Base-by-base conservation (phyloP, 257 asterid genomes). In the Primulina eburnea region DNA sequence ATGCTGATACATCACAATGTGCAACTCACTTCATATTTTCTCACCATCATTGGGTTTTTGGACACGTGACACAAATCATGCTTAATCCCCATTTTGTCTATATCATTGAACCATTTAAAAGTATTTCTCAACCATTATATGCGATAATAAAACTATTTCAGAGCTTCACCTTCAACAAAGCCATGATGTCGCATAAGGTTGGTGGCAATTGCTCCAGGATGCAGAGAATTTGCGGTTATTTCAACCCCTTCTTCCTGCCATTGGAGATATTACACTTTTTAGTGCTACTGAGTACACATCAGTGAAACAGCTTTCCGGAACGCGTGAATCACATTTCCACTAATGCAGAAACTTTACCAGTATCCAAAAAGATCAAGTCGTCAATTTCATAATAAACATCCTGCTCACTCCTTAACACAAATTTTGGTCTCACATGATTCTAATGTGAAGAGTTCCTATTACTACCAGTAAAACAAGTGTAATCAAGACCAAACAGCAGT, bases 161-260 rank as follows among this genome's bases (percentile, higher is more conserved):
- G 74, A 71, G 65, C 24, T 69, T 69, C 65, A 90, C 97, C 88
- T 6, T 75, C 82, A 65, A 89, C 7, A 40, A 83, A 52, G 32
- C 79, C 71, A 43, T 75, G 76, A 72, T 88, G 77, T 32, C 95
- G 86, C 55, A 76, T 16, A 74, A 90, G 88, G 75, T 91, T 91
- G 80, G 97, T 91, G 76, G 87, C 76, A 47, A 91, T 87, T 26
- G 86, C 78, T 63, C 97, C 97, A 4, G 97, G 97, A 79, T 91
- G 97, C 8, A 91, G 79, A 30, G 96, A 86, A 73, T 91, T 91
- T 20, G 92, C 95, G 72, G 96, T 91, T 80, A 91, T 77, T 63
- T 82, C 62, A 47, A 86, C 90, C 72, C 96, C 89, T 80, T 84
- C 96, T 73, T 84, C 96, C 97, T 87, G 82, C 73, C 32, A 65